phyloP scores from a whole-genome alignment of 1,139 yeast species.

The Candida glucosophila region DNA sequence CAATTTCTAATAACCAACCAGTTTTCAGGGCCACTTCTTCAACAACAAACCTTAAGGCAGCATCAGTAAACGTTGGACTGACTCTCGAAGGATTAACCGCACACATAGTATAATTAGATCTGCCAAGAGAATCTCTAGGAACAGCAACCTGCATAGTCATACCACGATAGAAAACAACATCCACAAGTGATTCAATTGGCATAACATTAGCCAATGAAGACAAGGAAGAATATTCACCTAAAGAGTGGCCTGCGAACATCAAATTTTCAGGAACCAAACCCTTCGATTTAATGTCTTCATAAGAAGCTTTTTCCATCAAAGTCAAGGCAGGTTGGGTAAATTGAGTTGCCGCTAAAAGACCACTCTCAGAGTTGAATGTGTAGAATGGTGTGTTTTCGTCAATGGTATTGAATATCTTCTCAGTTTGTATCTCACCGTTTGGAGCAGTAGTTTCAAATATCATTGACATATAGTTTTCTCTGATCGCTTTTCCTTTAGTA shows the following conservation, averaged over 20 bases:
- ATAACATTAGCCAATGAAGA: slow-evolving; percentile 96
- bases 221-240: slow-evolving; percentile 97
- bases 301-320: slow-evolving; percentile 98
- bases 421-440: slow-evolving; percentile 77
- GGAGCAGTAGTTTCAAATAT: slow-evolving; percentile 91
- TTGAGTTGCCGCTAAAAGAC: slow-evolving; percentile 95
- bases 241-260: slow-evolving; percentile 97
- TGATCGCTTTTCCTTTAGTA: slow-evolving; percentile 89
- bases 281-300: slow-evolving; percentile 93
- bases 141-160: slow-evolving; percentile 99
- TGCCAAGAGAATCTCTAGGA: slow-evolving; percentile 88
- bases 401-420: slow-evolving; percentile 91
- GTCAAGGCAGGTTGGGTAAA: slow-evolving; percentile 99
- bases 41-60: slow-evolving; percentile 91
- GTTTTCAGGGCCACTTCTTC: slow-evolving; percentile 79
- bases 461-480: slow-evolving; percentile 93
- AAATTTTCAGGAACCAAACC: slow-evolving; percentile 92
- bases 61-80: slow-evolving; percentile 79
- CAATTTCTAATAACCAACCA: slow-evolving; percentile 93
- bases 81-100: slow-evolving; percentile 97
- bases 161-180: slow-evolving; percentile 98
- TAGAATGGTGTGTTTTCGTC: slow-evolving; percentile 71
- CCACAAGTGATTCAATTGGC: slow-evolving; percentile 97
- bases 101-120: slow-evolving; percentile 98
- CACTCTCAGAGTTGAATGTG: slow-evolving; percentile 89